A percentile compares a stretch with the other conserved stretches of the same genome.
Evolutionary conservation across 352 stramenopile genomes (phyloP).

Genomic region (Achlya hypogyna): DNA sequence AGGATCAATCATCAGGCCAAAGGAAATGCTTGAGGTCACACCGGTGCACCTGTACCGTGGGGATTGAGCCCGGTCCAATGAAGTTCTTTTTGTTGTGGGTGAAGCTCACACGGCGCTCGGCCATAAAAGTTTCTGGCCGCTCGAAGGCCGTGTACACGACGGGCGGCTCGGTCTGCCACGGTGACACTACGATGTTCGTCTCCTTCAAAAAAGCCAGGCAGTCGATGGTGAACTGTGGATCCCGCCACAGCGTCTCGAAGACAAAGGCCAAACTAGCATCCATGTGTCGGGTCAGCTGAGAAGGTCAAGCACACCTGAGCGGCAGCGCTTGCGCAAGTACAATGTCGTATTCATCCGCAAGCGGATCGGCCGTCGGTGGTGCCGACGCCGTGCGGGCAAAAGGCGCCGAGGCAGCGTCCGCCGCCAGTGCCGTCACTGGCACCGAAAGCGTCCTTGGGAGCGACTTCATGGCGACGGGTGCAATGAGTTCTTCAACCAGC

Average conservation of each 20-base stretch:
- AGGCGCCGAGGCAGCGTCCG: not conserved
- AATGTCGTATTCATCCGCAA: conserved; percentile 52
- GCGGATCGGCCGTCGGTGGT: not conserved
- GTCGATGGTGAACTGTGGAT: conserved; percentile 13
- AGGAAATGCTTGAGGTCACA: conserved; percentile 25
- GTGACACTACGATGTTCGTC: conserved; percentile 45
- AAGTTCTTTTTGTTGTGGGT: conserved; percentile 87
- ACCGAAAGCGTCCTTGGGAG: not conserved
- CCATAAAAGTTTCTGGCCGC: conserved; percentile 55
- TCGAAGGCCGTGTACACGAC: conserved; percentile 44
- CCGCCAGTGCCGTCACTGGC: not conserved
- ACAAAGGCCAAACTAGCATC: conserved; percentile 10
- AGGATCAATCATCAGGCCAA: not conserved
- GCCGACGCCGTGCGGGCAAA: conserved; percentile 1
- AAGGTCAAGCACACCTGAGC: conserved; percentile 40
- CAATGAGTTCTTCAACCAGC: not conserved
- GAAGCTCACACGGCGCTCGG: conserved; percentile 42
- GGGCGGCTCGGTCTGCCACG: conserved; percentile 34
- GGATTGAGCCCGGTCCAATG: conserved; percentile 67
- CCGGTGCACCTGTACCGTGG: conserved; percentile 58
- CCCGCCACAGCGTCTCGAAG: conserved; percentile 9
- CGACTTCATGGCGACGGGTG: not conserved
- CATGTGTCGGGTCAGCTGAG: not conserved
- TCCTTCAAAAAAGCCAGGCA: conserved; percentile 25
- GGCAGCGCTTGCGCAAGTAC: conserved; percentile 54